Percentiles rank a stretch among this genome's conserved stretches.
These are phyloP conservation scores for Aotearoamyces nothofagi DNA, from an alignment of 2,329 filamentous ascomycete species.

Conservation along the genomic window DNA sequence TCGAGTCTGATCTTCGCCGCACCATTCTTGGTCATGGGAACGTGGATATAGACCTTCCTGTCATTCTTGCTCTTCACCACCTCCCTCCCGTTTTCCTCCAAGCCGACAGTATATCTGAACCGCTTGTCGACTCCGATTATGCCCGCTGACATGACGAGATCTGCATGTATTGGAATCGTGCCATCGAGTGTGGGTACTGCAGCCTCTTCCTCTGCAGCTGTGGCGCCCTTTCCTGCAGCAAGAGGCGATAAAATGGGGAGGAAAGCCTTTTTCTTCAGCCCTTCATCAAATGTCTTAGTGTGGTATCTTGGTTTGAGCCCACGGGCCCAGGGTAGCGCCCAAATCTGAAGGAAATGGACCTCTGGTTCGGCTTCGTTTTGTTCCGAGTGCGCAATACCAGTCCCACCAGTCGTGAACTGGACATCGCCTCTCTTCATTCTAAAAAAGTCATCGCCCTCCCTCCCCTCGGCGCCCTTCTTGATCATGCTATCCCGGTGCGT, in stretches of 20 bases:
- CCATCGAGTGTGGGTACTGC: constrained; percentile 43
- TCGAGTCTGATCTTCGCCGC: constrained; percentile 57
- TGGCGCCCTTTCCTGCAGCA: constrained; percentile 48
- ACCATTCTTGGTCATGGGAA: constrained; percentile 65
- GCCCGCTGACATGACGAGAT: constrained; percentile 69
- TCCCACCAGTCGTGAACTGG: constrained; percentile 82
- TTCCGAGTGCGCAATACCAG: constrained; percentile 67
- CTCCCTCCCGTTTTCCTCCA: constrained; percentile 14
- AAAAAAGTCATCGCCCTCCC: constrained; percentile 43
- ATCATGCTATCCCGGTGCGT: constrained; percentile 82
- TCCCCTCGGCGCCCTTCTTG: constrained; percentile 46
- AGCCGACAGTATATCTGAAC: constrained; percentile 63
- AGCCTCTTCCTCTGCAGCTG: constrained; percentile 43
- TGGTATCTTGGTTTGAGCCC: constrained; percentile 64
- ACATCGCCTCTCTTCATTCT: constrained; percentile 67
- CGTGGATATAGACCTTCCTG: constrained; percentile 64
- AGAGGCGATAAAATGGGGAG: constrained; percentile 64
- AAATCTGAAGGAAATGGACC: constrained; percentile 81
- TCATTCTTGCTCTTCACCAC: constrained; percentile 35
- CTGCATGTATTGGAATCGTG: constrained; percentile 74
- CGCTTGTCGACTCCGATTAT: constrained; percentile 49
- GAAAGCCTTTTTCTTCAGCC: constrained; percentile 54
- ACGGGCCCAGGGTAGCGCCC: constrained; percentile 64
- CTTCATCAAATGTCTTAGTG: constrained; percentile 58
- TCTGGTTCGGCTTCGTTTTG: constrained; percentile 59